Percentiles rank a stretch among this genome's conserved stretches.
phyloP scores from a whole-genome alignment of 2,329 filamentous ascomycete genomes.

The Didymella arachidicola region DNA sequence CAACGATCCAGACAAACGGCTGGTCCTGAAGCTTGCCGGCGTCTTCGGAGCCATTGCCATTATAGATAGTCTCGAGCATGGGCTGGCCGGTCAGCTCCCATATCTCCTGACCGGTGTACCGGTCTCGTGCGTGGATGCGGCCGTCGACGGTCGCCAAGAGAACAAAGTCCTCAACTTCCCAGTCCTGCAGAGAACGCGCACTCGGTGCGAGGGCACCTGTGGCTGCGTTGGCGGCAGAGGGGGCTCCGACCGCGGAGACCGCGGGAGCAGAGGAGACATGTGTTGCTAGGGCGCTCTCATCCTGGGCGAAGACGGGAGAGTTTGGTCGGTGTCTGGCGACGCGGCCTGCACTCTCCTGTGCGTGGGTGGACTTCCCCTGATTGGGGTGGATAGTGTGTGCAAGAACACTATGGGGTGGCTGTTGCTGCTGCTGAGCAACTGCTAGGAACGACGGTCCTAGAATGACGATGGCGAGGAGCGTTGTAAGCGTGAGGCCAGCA shows the following conservation, averaged over 20 bases:
- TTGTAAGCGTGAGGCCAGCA: slow-evolving; percentile 48
- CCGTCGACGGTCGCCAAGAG: slow-evolving; percentile 99
- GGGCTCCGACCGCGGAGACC: slow-evolving; percentile 89
- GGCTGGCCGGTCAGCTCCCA: slow-evolving; percentile 89
- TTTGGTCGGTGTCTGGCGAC: slow-evolving; percentile 34
- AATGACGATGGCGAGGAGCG: slow-evolving; percentile 46
- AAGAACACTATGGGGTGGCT: slow-evolving; percentile 36
- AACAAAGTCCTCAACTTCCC: slow-evolving; percentile 99
- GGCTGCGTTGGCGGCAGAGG: slow-evolving; percentile 68
- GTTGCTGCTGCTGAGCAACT: slow-evolving; percentile 55
- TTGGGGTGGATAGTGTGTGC: slow-evolving; percentile 29
- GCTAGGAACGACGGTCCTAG: slow-evolving; percentile 46
- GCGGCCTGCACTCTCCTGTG: slow-evolving; percentile 27
- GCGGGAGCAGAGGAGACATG: slow-evolving; percentile 80
- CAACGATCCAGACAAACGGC: slow-evolving; percentile 93
- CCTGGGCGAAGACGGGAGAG: slow-evolving; percentile 50
- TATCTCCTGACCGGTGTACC: slow-evolving; percentile 80
- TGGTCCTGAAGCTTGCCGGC: slow-evolving; percentile 64
- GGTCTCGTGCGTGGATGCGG: slow-evolving; percentile 89
- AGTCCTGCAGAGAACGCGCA: slow-evolving; percentile 98
- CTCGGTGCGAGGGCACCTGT: slow-evolving; percentile 62
- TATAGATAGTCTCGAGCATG: slow-evolving; percentile 89
- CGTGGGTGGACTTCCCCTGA: slow-evolving; percentile 28
- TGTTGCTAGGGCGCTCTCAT: slow-evolving; percentile 97
- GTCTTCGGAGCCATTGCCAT: slow-evolving; percentile 63